Evolutionary conservation across 1,284 basidiomycete genomes (phyloP).

Genomic region (Golubevia pallescens): DNA sequence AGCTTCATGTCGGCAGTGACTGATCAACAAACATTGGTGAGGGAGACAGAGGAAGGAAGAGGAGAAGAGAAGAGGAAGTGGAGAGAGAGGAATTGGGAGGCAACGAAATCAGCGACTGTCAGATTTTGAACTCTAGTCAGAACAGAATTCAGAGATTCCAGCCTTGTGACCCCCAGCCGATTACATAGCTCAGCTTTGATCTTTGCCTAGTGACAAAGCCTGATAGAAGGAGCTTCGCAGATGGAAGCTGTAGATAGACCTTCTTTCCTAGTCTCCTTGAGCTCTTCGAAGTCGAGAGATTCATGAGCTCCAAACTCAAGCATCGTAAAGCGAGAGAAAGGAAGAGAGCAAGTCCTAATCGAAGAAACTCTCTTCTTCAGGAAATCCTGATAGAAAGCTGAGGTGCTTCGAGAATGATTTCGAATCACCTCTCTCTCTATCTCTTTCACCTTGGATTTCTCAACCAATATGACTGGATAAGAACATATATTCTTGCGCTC

Average conservation of each 20-base stretch:
- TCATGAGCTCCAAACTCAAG: constrained; percentile 3
- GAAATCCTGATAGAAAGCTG: too few species aligned
- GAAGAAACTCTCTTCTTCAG: not conserved
- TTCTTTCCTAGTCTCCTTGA: too few species aligned
- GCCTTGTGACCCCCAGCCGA: too few species aligned
- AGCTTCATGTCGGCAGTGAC: constrained; percentile 91
- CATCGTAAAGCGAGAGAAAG: constrained; percentile 1
- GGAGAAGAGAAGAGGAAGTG: not conserved
- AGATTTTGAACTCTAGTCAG: not conserved
- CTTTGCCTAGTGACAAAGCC: not conserved
- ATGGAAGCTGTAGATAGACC: too few species aligned
- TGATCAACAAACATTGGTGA: constrained; percentile 57
- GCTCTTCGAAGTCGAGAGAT: too few species aligned
- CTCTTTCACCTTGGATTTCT: too few species aligned
- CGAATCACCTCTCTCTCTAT: too few species aligned
- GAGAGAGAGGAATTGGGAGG: not conserved
- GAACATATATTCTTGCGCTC: too few species aligned
- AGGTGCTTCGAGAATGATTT: too few species aligned
- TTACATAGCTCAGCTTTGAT: too few species aligned
- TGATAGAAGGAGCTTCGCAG: not conserved
- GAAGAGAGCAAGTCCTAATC: not conserved
- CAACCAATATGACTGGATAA: too few species aligned
- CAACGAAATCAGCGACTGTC: not conserved
- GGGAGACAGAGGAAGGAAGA: not conserved
- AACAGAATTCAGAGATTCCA: not conserved